Percentiles rank a stretch among this genome's conserved stretches.
These are phyloP conservation scores for Bipolaris gigantea DNA, from an alignment of 2,329 filamentous ascomycete species.

Conservation along the genomic window DNA sequence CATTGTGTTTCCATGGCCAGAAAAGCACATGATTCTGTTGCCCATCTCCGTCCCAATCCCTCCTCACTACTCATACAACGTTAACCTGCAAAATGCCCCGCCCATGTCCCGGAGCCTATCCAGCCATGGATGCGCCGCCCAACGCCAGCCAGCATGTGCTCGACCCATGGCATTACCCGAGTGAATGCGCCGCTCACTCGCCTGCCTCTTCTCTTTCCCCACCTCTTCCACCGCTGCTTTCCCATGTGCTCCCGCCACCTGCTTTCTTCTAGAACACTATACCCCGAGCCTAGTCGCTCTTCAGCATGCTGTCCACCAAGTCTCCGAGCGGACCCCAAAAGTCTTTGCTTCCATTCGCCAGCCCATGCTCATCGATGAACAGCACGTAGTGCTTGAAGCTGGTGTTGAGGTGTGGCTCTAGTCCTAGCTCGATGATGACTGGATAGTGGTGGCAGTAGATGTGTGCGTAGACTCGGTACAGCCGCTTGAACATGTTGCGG, in stretches of 20 bases:
- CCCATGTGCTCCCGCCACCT: background rate
- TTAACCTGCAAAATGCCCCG: constrained; percentile 14
- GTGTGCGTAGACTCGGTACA: constrained; percentile 97
- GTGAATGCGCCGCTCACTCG: background rate
- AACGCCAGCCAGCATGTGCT: constrained; percentile 10
- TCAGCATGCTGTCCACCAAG: constrained; percentile 95
- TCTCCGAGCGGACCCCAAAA: constrained; percentile 97
- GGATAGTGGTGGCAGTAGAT: constrained; percentile 99
- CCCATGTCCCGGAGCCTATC: constrained; percentile 5
- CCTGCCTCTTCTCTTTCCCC: background rate
- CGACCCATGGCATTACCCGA: background rate
- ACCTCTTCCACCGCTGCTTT: background rate
- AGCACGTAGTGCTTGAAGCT: constrained; percentile 99
- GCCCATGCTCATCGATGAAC: constrained; percentile 93
- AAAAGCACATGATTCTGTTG: background rate
- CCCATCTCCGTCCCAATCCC: background rate
- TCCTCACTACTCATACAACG: constrained; percentile 21
- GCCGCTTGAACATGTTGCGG: constrained; percentile 98
- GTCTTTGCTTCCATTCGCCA: constrained; percentile 85
- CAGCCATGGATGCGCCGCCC: background rate
- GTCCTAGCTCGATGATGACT: constrained; percentile 88
- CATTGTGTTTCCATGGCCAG: background rate
- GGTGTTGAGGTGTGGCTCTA: constrained; percentile 97
- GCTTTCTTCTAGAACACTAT: background rate
- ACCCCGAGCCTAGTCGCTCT: constrained; percentile 63